phyloP scores from a whole-genome alignment of 1,284 basidiomycete species.

The Trichosporon inkin region DNA sequence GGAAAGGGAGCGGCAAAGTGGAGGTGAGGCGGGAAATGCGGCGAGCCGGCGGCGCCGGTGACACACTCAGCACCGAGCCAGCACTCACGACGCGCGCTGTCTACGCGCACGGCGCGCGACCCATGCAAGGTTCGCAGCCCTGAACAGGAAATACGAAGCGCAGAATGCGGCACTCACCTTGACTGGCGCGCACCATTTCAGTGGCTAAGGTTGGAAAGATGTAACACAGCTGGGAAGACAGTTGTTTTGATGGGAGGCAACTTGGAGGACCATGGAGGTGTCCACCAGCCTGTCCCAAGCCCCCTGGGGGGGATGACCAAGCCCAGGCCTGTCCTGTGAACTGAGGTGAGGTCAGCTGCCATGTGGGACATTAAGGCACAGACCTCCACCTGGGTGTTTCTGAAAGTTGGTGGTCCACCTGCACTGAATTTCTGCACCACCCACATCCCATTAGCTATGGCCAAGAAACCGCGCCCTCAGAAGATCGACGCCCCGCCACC shows the following conservation, averaged over 20 bases:
- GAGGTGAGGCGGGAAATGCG: neutral
- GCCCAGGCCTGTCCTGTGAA: no score
- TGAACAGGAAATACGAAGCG: neutral
- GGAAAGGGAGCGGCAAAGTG: neutral
- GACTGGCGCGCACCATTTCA: neutral
- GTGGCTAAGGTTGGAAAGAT: neutral
- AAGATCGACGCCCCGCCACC: constrained; percentile 23
- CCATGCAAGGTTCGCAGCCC: neutral
- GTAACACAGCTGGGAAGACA: neutral
- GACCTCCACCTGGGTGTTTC: neutral
- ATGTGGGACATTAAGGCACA: neutral
- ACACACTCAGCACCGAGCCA: neutral
- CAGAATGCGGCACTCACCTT: neutral
- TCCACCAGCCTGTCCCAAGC: no score
- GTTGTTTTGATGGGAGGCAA: neutral
- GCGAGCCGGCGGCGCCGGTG: neutral
- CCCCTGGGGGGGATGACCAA: no score
- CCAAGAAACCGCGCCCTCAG: constrained; percentile 1
- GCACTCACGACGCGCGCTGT: neutral
- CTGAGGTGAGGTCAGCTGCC: no score
- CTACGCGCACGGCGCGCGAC: neutral
- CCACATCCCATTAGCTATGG: neutral
- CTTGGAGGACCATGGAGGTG: no score
- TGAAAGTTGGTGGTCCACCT: neutral
- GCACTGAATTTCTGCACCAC: neutral